A percentile compares a stretch with the other conserved stretches of the same genome.
phyloP scores from a whole-genome alignment of 495 filamentous ascomycete species.

The Pyrenopolyporus hunteri region DNA sequence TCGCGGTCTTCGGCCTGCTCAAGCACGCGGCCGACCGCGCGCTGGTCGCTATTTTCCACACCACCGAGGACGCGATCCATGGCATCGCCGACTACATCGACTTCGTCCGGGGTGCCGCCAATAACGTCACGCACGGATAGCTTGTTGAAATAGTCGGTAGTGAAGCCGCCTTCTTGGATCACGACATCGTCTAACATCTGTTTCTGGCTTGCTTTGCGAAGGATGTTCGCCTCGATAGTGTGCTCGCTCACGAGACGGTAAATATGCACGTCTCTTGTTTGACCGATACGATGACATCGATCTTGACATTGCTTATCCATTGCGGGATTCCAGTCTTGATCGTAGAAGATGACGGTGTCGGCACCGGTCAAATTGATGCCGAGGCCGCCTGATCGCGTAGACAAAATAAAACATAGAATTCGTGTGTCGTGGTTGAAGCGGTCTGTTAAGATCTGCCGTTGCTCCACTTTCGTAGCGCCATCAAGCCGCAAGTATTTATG shows the following conservation, averaged over 20 bases:
- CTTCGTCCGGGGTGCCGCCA: constrained; percentile 51
- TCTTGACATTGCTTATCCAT: constrained; percentile 99
- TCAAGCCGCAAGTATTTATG: constrained; percentile 96
- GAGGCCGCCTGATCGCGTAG: constrained; percentile 89
- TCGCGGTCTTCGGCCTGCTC: constrained; percentile 92
- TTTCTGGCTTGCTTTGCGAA: constrained; percentile 96
- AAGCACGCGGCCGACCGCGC: constrained; percentile 65
- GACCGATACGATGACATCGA: constrained; percentile 95
- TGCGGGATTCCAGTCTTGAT: constrained; percentile 98
- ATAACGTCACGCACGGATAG: constrained; percentile 73
- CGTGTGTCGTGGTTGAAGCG: constrained; percentile 94
- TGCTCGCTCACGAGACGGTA: constrained; percentile 97
- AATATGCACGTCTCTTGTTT: constrained; percentile 97
- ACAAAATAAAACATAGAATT: constrained; percentile 94
- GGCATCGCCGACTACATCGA: constrained; percentile 66
- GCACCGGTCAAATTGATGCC: constrained; percentile 97
- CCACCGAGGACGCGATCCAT: constrained; percentile 86
- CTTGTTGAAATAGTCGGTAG: constrained; percentile 95
- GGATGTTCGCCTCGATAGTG: constrained; percentile 98
- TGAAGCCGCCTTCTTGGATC: constrained; percentile 98
- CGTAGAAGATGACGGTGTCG: constrained; percentile 99
- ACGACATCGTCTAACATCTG: constrained; percentile 97
- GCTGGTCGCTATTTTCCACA: constrained; percentile 52
- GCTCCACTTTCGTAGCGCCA: constrained; percentile 91
- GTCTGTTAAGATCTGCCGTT: constrained; percentile 93